Conservation (phyloP, 2,329 filamentous ascomycete species). For the Penicillium glabrum region DNA sequence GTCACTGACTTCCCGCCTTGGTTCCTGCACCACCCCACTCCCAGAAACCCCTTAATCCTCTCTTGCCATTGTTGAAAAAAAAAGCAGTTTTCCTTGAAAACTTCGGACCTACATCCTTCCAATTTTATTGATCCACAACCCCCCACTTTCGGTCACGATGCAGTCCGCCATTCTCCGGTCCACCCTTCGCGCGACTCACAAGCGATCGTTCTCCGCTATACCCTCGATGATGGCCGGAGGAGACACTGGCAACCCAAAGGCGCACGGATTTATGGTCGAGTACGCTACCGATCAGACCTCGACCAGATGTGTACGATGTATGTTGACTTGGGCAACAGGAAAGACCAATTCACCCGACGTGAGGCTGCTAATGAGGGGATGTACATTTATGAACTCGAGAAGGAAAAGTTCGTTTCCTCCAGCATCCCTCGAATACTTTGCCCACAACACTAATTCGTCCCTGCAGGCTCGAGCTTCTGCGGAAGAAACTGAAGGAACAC, state of each 20-base stretch:
- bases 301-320: conserved; percentile 20
- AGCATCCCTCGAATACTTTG: neutral
- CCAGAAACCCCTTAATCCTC: too few species aligned
- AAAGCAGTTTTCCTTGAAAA: neutral
- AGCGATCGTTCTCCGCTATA: conserved; percentile 18
- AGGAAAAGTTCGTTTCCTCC: conserved; percentile 18
- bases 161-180: conserved; percentile 17
- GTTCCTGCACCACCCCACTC: neutral
- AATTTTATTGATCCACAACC: neutral
- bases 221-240: conserved; percentile 22
- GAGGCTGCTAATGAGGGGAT: conserved; percentile 18
- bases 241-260: conserved; percentile 23
- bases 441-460: neutral
- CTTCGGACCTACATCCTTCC: neutral
- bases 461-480: conserved; percentile 16
- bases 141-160: conserved; percentile 9
- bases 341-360: conserved; percentile 21
- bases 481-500: conserved; percentile 23
- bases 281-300: conserved; percentile 17
- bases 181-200: conserved; percentile 14
- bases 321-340: conserved; percentile 7
- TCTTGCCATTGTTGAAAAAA: neutral
- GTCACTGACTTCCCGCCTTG: neutral
- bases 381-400: conserved; percentile 21
- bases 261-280: conserved; percentile 26